Evolutionary conservation across 805 yeast species (phyloP).

Genomic region (Scheffersomyces lignosus): DNA sequence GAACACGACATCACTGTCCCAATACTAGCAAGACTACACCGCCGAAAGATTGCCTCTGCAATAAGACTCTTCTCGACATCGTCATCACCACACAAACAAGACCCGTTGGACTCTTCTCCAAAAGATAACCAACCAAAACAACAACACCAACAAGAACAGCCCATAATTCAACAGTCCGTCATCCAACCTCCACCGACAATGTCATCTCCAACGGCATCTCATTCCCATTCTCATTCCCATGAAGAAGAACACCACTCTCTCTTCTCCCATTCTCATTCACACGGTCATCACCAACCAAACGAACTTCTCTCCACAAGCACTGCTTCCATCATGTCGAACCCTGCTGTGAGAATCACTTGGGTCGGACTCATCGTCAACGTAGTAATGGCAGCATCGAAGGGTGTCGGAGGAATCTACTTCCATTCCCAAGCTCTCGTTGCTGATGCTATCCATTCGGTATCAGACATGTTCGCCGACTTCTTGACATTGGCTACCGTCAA

Average conservation of each 20-base stretch:
- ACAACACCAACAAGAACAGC: too few species aligned
- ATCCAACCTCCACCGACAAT: too few species aligned
- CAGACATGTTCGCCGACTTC: constrained; percentile 88
- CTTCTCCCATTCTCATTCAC: constrained; percentile 28
- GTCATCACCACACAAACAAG: too few species aligned
- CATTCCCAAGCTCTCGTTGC: constrained; percentile 94
- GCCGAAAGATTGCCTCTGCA: too few species aligned
- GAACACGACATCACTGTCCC: too few species aligned
- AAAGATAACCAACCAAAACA: too few species aligned
- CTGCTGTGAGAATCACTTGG: constrained; percentile 93
- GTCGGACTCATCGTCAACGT: constrained; percentile 83
- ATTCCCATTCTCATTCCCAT: constrained; percentile 9
- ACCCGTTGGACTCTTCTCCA: too few species aligned
- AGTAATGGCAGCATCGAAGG: constrained; percentile 83
- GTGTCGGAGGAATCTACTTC: constrained; percentile 85
- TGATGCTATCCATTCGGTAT: constrained; percentile 90
- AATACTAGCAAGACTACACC: too few species aligned
- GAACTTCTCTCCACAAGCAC: constrained; percentile 34
- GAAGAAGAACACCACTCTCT: not conserved
- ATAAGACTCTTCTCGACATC: too few species aligned
- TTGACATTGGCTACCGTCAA: constrained; percentile 87
- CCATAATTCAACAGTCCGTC: too few species aligned
- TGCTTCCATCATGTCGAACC: constrained; percentile 47
- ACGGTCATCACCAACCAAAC: constrained; percentile 46
- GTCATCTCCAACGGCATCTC: too few species aligned